A percentile compares a stretch with the other conserved stretches of the same genome.
phyloP scores from a whole-genome alignment of 148 eudicot species.

The Arbutus unedo region DNA sequence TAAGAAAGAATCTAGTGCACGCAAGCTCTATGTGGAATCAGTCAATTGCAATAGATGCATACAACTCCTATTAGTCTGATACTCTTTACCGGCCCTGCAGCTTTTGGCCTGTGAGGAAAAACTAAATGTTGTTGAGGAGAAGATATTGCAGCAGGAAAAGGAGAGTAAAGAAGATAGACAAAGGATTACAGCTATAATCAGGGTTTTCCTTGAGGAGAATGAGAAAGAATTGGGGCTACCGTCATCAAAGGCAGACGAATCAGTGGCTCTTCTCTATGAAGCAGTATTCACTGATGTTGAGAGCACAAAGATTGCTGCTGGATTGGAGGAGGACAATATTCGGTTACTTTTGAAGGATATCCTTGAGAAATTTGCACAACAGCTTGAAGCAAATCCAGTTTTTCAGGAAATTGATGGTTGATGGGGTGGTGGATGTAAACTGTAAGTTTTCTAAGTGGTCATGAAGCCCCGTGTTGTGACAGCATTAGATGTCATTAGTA shows the following conservation, averaged over 20 bases:
- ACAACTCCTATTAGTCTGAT: not conserved
- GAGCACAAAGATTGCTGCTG: constrained; percentile 20
- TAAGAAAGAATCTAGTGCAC: not conserved
- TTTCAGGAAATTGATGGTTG: constrained; percentile 32
- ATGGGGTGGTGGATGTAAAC: not conserved
- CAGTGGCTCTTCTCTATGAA: constrained; percentile 44
- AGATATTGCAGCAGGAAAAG: constrained; percentile 31
- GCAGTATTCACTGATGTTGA: constrained; percentile 36
- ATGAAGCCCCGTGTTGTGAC: not conserved
- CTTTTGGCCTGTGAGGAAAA: constrained; percentile 40
- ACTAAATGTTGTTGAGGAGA: constrained; percentile 33
- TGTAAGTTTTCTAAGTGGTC: not conserved
- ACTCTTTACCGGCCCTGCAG: constrained; percentile 25
- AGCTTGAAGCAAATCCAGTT: constrained; percentile 50
- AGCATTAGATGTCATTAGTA: not conserved
- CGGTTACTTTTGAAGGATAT: constrained; percentile 36
- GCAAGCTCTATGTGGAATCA: no score
- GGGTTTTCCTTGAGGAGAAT: constrained; percentile 42
- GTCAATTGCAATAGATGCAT: not conserved
- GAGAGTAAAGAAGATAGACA: constrained; percentile 16
- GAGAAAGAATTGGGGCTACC: constrained; percentile 49
- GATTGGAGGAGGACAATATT: constrained; percentile 29
- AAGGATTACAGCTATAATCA: constrained; percentile 26
- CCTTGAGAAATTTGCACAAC: constrained; percentile 43
- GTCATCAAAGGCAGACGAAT: constrained; percentile 39